Evolutionary conservation across 2,329 filamentous ascomycete genomes (phyloP).

Genomic region (Fusarium sp.): DNA sequence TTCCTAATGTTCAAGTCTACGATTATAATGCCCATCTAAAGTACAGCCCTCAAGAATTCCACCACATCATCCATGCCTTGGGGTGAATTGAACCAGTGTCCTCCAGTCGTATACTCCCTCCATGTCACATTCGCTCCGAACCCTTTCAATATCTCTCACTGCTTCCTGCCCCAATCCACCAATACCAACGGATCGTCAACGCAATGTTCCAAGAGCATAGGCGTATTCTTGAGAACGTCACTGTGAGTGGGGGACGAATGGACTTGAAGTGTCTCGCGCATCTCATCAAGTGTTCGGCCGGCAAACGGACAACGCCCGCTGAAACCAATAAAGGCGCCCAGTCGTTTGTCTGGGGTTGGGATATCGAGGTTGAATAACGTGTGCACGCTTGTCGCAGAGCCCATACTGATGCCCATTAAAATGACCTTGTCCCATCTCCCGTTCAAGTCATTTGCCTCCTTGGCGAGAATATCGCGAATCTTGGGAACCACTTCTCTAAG

Average conservation of each 20-base stretch:
- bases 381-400: conserved; percentile 56
- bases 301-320: conserved; percentile 54
- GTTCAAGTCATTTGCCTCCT: conserved; percentile 53
- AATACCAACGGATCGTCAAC: conserved; percentile 58
- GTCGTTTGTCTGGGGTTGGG: conserved; percentile 16
- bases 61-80: conserved; percentile 58
- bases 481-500: conserved; percentile 54
- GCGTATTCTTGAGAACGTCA: conserved; percentile 56
- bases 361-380: conserved; percentile 54
- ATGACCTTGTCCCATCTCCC: conserved; percentile 56
- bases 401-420: conserved; percentile 62
- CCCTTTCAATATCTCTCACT: conserved; percentile 51
- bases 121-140: conserved; percentile 57
- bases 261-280: conserved; percentile 22
- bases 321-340: conserved; percentile 55
- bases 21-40: neutral
- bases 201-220: conserved; percentile 60
- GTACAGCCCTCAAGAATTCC: conserved; percentile 46
- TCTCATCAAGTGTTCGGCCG: conserved; percentile 48
- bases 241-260: neutral
- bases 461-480: conserved; percentile 50
- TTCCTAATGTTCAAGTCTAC: neutral
- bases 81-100: conserved; percentile 61
- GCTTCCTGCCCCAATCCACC: conserved; percentile 53
- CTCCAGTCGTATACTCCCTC: conserved; percentile 58